These are phyloP conservation scores for Sarocladium strictum DNA, from an alignment of 2,329 filamentous ascomycete species.

Conservation along the genomic window DNA sequence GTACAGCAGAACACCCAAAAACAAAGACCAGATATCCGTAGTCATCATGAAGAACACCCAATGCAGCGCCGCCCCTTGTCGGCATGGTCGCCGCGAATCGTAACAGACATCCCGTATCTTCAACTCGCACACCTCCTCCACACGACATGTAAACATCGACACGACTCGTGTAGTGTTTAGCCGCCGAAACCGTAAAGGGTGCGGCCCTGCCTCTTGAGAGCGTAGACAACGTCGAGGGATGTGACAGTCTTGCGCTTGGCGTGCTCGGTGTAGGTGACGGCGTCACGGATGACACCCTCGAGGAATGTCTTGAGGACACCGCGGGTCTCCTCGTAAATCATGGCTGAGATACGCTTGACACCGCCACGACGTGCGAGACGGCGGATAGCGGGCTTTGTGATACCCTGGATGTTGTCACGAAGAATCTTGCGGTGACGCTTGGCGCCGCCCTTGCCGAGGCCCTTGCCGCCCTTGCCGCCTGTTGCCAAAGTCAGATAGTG, in stretches of 20 bases:
- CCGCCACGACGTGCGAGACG: slow-evolving; percentile 98
- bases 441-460: slow-evolving; percentile 95
- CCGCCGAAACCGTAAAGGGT: slow-evolving; percentile 88
- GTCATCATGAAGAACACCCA: slow-evolving; percentile 35
- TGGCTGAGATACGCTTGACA: slow-evolving; percentile 99
- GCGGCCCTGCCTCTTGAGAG: slow-evolving; percentile 63
- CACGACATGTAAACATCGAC: background rate
- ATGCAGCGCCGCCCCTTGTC: slow-evolving; percentile 11
- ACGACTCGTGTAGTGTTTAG: slow-evolving; percentile 40
- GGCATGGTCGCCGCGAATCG: slow-evolving; percentile 19
- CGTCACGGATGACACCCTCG: slow-evolving; percentile 69
- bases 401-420: slow-evolving; percentile 99
- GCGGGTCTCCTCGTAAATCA: slow-evolving; percentile 77
- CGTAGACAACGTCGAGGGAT: slow-evolving; percentile 62
- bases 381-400: slow-evolving; percentile 96
- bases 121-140: background rate
- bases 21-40: slow-evolving; percentile 31
- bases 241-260: slow-evolving; percentile 78
- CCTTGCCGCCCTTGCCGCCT: slow-evolving; percentile 96
- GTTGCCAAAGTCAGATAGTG: slow-evolving; percentile 40
- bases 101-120: slow-evolving; percentile 25
- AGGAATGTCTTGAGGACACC: slow-evolving; percentile 75
- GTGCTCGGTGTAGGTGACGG: slow-evolving; percentile 74
- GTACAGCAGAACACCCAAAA: slow-evolving; percentile 39
- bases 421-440: slow-evolving; percentile 99